Percentiles rank a stretch among this genome's conserved stretches.
Evolutionary conservation across 129 eudicot species (phyloP).

Genomic region (Rutidosis leptorrhynchoides): DNA sequence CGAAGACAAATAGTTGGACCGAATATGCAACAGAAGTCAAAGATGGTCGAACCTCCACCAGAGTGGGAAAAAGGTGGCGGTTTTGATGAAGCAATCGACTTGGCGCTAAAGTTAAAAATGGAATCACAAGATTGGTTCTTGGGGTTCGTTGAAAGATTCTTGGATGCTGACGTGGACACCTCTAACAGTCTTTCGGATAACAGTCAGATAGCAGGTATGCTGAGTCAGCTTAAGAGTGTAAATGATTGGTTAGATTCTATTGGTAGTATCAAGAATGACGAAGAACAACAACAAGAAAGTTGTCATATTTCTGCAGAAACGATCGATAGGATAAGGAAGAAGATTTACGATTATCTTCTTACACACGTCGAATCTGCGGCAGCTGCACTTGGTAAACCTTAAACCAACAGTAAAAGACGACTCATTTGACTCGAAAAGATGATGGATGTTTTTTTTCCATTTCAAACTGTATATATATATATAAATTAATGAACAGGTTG

Average conservation of each 20-base stretch:
- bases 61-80: constrained; percentile 83
- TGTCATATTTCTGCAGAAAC: constrained; percentile 53
- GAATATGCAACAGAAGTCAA: constrained; percentile 34
- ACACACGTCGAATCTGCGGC: constrained; percentile 95
- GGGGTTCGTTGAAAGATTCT: constrained; percentile 78
- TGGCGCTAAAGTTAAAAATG: constrained; percentile 55
- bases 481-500: constrained; percentile 23
- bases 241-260: constrained; percentile 91
- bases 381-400: constrained; percentile 77
- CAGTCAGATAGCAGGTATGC: constrained; percentile 85
- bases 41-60: constrained; percentile 43
- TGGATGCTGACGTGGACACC: constrained; percentile 79
- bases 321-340: constrained; percentile 82
- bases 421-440: background rate
- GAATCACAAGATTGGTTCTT: constrained; percentile 90
- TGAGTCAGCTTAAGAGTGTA: constrained; percentile 92
- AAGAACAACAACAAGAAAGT: constrained; percentile 45
- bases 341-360: constrained; percentile 92
- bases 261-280: constrained; percentile 47
- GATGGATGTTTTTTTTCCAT: constrained; percentile 1
- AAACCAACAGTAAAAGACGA: constrained; percentile 44
- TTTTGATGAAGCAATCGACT: constrained; percentile 61
- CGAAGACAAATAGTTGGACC: constrained; percentile 41
- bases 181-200: constrained; percentile 65
- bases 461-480: constrained; percentile 19